Percentiles rank a stretch among this genome's conserved stretches.
These are phyloP conservation scores for Zea luxurians DNA, from an alignment of 176 grass and related monocot genomes.

Conservation along the genomic window DNA sequence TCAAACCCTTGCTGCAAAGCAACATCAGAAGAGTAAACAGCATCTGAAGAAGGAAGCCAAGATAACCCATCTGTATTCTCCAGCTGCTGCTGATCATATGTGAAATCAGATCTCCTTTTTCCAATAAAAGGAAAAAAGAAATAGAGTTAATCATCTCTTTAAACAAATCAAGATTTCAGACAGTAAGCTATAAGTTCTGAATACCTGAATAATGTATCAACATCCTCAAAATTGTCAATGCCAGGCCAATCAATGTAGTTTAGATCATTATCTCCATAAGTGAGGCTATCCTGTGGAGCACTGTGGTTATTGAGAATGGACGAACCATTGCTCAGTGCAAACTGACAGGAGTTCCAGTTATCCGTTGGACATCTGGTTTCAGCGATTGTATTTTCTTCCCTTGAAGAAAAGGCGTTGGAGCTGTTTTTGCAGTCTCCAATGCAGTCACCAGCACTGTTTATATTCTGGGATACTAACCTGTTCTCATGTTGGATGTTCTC, in stretches of 20 bases:
- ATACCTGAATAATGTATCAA: conserved; percentile 94
- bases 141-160: background rate
- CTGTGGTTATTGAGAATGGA: conserved; percentile 43
- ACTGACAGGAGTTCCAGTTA: conserved; percentile 43
- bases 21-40: conserved; percentile 65
- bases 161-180: background rate
- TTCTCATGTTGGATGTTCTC: conserved; percentile 34
- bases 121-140: background rate
- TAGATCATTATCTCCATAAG: conserved; percentile 71
- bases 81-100: conserved; percentile 59
- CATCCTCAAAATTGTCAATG: conserved; percentile 90
- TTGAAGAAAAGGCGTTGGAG: conserved; percentile 27
- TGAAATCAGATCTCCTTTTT: conserved; percentile 71
- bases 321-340: conserved; percentile 46
- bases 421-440: conserved; percentile 45
- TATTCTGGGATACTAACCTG: conserved; percentile 34
- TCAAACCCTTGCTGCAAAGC: conserved; percentile 46
- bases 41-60: conserved; percentile 78
- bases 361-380: conserved; percentile 50
- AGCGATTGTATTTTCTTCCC: conserved; percentile 23
- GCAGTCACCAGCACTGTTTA: conserved; percentile 29
- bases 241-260: conserved; percentile 80
- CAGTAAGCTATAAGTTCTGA: conserved; percentile 9
- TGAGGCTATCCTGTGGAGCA: conserved; percentile 38
- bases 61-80: conserved; percentile 60